Evolutionary conservation across 164 flowering plant genomes (phyloP).

Genomic region (Kalanchoe fedtschenkoi): DNA sequence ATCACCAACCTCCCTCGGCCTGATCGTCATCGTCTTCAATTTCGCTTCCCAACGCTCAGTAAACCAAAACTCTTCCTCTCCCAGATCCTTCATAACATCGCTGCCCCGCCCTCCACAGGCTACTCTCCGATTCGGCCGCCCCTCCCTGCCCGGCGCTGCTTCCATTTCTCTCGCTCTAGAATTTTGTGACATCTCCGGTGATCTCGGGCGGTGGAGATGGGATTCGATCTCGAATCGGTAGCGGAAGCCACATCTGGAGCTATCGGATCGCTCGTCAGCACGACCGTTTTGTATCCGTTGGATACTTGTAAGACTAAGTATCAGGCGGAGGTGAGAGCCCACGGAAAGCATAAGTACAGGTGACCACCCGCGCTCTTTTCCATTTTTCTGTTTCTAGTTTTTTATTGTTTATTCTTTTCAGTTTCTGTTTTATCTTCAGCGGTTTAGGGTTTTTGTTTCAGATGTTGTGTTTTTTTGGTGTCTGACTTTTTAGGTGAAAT

Average conservation of each 20-base stretch:
- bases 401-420: not conserved
- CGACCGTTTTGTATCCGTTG: slow-evolving; percentile 68
- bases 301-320: slow-evolving; percentile 78
- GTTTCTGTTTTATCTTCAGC: not conserved
- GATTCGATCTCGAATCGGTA: slow-evolving; percentile 45
- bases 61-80: not conserved
- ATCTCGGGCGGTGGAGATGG: slow-evolving; percentile 14
- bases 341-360: slow-evolving; percentile 63
- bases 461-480: too few relatives aligned
- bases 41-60: not conserved
- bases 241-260: slow-evolving; percentile 85
- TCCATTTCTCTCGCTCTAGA: too few relatives aligned
- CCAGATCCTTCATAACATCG: not conserved
- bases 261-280: slow-evolving; percentile 63
- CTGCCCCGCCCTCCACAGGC: too few relatives aligned
- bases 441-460: too few relatives aligned
- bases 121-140: too few relatives aligned
- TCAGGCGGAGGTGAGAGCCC: slow-evolving; percentile 60
- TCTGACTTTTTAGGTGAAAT: too few relatives aligned
- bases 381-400: not conserved
- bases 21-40: slow-evolving; percentile 2
- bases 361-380: slow-evolving; percentile 6
- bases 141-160: too few relatives aligned
- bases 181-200: too few relatives aligned
- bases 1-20: not conserved